Percentiles rank a stretch among this genome's conserved stretches.
phyloP scores from a whole-genome alignment of 2,329 filamentous ascomycete species.

The Colletotrichum gloeosporioides region DNA sequence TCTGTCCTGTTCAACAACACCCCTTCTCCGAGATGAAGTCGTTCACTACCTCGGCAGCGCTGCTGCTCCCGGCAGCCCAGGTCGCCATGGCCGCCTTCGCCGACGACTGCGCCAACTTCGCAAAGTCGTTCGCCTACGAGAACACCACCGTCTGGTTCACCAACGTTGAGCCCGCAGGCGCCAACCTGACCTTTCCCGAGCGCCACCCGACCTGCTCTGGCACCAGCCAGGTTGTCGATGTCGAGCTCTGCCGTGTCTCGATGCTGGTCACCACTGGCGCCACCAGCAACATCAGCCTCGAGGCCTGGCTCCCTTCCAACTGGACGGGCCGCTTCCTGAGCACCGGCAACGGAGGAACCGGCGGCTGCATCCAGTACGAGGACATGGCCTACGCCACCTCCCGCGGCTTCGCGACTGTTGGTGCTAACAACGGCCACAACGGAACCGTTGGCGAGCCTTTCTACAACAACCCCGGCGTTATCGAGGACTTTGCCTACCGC shows the following conservation, averaged over 20 bases:
- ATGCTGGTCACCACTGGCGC: slow-evolving; percentile 39
- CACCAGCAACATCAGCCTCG: slow-evolving; percentile 47
- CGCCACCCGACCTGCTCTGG: slow-evolving; percentile 41
- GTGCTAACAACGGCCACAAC: slow-evolving; percentile 56
- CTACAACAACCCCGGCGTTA: slow-evolving; percentile 39
- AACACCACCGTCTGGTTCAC: slow-evolving; percentile 38
- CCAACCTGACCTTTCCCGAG: slow-evolving; percentile 41
- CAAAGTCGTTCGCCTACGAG: slow-evolving; percentile 24
- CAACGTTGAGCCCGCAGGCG: slow-evolving; percentile 41
- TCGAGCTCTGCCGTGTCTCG: slow-evolving; percentile 33
- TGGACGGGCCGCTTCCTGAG: slow-evolving; percentile 52
- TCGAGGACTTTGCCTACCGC: slow-evolving; percentile 41
- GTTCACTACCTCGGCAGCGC: neutral
- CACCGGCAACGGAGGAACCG: slow-evolving; percentile 53
- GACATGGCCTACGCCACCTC: slow-evolving; percentile 46
- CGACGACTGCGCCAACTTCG: slow-evolving; percentile 29
- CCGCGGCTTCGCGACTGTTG: slow-evolving; percentile 49
- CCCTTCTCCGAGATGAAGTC: slow-evolving; percentile 16
- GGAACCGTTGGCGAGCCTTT: slow-evolving; percentile 38
- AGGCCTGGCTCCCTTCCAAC: slow-evolving; percentile 50
- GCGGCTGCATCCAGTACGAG: slow-evolving; percentile 51
- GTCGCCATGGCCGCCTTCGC: slow-evolving; percentile 7
- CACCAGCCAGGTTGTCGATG: slow-evolving; percentile 23
- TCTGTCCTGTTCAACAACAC: neutral
- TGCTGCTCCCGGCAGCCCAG: slow-evolving; percentile 20